These are phyloP conservation scores for Nannochloropsis gaditana DNA, from an alignment of 108 stramenopile genomes.

Conservation along the genomic window DNA sequence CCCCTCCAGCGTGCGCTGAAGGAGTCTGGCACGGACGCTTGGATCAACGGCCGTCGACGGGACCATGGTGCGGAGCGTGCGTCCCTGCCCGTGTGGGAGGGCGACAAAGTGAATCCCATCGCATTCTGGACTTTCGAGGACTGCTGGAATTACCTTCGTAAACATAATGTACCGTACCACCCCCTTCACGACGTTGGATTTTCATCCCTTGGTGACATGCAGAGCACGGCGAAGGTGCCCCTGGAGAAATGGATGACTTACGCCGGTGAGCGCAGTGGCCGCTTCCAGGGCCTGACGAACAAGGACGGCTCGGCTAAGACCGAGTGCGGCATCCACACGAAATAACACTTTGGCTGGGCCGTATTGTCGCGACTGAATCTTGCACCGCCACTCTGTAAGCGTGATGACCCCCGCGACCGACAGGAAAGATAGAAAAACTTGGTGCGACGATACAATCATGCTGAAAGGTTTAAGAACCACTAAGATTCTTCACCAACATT, in stretches of 20 bases:
- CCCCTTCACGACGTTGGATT: constrained; percentile 94
- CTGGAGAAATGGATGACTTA: constrained; percentile 80
- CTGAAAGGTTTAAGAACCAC: no score
- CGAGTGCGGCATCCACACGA: constrained; percentile 86
- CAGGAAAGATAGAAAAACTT: no score
- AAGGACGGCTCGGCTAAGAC: constrained; percentile 95
- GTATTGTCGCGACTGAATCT: no score
- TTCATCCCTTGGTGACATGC: constrained; percentile 82
- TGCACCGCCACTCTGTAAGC: no score
- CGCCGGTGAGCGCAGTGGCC: constrained; percentile 86
- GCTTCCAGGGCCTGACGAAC: constrained; percentile 89
- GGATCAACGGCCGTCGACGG: constrained; percentile 94
- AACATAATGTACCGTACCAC: constrained; percentile 88
- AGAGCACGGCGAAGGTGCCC: constrained; percentile 52
- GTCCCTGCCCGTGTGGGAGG: constrained; percentile 54
- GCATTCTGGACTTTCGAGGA: constrained; percentile 97
- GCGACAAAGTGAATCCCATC: constrained; percentile 70
- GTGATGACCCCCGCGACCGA: no score
- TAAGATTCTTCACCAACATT: no score
- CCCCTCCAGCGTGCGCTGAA: constrained; percentile 92
- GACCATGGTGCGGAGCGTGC: constrained; percentile 93
- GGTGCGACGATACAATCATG: no score
- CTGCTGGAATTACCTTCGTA: constrained; percentile 91
- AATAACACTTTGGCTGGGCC: not conserved
- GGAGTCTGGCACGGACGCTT: constrained; percentile 82